Percentiles rank a stretch among this genome's conserved stretches.
Evolutionary conservation across 2,329 filamentous ascomycete species (phyloP).

Genomic region (Colletotrichum navitas): DNA sequence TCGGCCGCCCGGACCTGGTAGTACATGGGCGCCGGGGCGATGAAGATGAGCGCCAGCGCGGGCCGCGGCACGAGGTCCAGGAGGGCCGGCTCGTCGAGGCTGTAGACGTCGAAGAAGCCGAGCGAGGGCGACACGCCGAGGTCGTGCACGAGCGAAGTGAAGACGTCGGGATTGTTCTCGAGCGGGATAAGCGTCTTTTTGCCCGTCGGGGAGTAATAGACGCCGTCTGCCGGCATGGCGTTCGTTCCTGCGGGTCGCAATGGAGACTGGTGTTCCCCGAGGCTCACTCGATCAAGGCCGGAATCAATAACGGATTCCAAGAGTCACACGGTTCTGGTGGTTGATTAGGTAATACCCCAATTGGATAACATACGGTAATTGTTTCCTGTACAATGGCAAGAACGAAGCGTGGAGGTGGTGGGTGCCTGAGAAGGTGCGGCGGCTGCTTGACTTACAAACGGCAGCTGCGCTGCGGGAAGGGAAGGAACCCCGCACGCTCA

Average conservation of each 20-base stretch:
- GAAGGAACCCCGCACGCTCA: conserved; percentile 11
- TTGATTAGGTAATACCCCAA: not conserved
- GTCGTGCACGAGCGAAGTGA: conserved; percentile 77
- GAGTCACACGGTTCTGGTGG: too few species aligned
- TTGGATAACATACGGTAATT: not conserved
- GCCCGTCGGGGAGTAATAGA: conserved; percentile 47
- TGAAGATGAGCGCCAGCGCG: conserved; percentile 81
- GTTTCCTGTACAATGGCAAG: not conserved
- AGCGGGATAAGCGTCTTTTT: conserved; percentile 56
- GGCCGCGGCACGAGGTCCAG: conserved; percentile 82
- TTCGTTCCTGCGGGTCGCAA: not conserved
- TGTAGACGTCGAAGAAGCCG: conserved; percentile 85
- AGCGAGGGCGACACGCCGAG: conserved; percentile 77
- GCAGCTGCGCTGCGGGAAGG: not conserved
- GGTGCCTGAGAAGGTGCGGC: not conserved
- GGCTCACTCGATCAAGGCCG: too few species aligned
- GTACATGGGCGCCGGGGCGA: conserved; percentile 73
- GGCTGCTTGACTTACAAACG: conserved; percentile 6
- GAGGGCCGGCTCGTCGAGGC: conserved; percentile 81
- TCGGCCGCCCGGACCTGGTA: conserved; percentile 54
- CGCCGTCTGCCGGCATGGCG: conserved; percentile 47
- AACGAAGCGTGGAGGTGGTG: not conserved
- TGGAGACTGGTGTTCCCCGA: not conserved
- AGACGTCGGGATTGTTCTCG: conserved; percentile 80
- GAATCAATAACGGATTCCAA: not conserved